A percentile compares a stretch with the other conserved stretches of the same genome.
Evolutionary conservation across 148 eudicot genomes (phyloP).

Genomic region (Fallopia convolvulus): DNA sequence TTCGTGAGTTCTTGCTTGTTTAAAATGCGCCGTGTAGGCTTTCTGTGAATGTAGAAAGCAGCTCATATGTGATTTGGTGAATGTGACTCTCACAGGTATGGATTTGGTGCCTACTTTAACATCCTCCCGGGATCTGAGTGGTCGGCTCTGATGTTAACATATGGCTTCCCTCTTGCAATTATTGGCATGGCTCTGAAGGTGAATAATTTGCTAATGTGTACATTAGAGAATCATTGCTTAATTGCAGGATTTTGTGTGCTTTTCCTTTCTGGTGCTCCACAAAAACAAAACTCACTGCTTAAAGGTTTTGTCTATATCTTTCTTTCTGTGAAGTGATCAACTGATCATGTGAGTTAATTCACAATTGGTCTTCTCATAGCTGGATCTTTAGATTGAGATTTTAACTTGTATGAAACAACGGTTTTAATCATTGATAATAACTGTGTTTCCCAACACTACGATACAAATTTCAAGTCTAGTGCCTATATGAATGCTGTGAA

Average conservation of each 20-base stretch:
- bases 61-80: not conserved
- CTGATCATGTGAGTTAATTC: not conserved
- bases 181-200: slow-evolving; percentile 99
- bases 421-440: not conserved
- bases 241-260: not conserved
- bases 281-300: not conserved
- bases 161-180: slow-evolving; percentile 93
- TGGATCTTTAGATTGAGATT: not conserved
- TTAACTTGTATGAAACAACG: not conserved
- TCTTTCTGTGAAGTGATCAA: not conserved
- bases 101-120: slow-evolving; percentile 96
- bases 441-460: not conserved
- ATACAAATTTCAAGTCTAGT: not conserved
- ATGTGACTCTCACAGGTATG: slow-evolving; percentile 49
- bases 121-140: slow-evolving; percentile 96
- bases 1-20: slow-evolving; percentile 43
- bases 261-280: not conserved
- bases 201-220: not conserved
- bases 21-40: not conserved
- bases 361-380: not conserved
- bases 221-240: not conserved
- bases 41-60: not conserved
- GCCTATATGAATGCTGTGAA: not conserved
- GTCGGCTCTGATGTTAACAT: slow-evolving; percentile 97
- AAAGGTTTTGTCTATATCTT: not conserved